These are phyloP conservation scores for Geranium incanum DNA, from an alignment of 441 rosid genomes.

Conservation along the genomic window DNA sequence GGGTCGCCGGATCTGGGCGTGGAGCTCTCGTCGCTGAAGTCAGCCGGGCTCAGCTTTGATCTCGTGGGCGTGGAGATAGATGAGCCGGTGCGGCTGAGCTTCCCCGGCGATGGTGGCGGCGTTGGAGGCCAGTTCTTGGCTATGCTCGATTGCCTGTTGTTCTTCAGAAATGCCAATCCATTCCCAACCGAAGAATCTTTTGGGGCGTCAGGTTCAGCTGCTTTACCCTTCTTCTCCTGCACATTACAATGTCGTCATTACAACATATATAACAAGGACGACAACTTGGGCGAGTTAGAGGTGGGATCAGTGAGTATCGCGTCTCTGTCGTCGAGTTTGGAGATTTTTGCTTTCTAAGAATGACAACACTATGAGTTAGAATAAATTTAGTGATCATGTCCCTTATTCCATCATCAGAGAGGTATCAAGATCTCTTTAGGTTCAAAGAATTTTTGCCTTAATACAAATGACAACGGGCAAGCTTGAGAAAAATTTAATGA, in stretches of 20 bases:
- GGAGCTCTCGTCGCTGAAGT: neutral
- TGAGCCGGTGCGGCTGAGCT: neutral
- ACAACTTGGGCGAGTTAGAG: too few relatives aligned
- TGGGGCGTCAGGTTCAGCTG: neutral
- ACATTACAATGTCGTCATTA: neutral
- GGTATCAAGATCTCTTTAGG: too few relatives aligned
- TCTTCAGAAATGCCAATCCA: neutral
- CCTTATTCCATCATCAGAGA: too few relatives aligned
- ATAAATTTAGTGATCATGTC: too few relatives aligned
- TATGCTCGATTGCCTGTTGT: neutral
- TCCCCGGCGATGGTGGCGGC: neutral
- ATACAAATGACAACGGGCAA: too few relatives aligned
- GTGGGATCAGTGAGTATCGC: too few relatives aligned
- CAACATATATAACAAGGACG: too few relatives aligned
- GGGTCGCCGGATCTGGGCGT: neutral
- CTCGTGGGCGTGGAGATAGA: neutral
- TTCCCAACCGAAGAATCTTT: neutral
- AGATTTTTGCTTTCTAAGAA: too few relatives aligned
- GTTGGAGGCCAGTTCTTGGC: neutral
- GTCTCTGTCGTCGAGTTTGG: too few relatives aligned
- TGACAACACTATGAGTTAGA: too few relatives aligned
- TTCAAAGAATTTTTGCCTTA: too few relatives aligned
- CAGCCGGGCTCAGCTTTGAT: neutral
- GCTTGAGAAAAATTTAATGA: too few relatives aligned
- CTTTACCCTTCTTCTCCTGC: neutral